A percentile compares a stretch with the other conserved stretches of the same genome.
Evolutionary conservation across 2,329 filamentous ascomycete species (phyloP).

Genomic region (Myrmaecium sp.): DNA sequence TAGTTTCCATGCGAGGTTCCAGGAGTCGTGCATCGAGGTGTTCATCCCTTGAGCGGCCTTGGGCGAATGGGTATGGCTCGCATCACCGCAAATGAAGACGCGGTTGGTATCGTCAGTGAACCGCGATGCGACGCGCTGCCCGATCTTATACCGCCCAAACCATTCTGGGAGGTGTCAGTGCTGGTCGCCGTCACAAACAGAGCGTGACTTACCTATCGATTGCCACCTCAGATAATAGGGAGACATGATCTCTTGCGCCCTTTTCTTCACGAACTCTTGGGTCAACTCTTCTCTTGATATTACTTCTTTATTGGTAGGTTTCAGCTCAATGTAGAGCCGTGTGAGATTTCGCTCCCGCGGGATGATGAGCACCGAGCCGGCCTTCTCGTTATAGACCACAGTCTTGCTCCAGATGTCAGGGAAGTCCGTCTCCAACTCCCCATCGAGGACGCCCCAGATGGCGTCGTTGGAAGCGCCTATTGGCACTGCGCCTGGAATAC

Average conservation of each 20-base stretch:
- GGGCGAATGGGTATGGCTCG: constrained; percentile 25
- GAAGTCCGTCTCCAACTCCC: constrained; percentile 53
- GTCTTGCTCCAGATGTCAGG: constrained; percentile 63
- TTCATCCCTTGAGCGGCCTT: constrained; percentile 30
- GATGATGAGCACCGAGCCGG: constrained; percentile 56
- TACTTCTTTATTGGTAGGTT: constrained; percentile 17
- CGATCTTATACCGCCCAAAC: constrained; percentile 35
- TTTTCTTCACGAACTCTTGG: constrained; percentile 54
- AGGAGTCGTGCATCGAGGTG: constrained; percentile 26
- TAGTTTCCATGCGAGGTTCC: constrained; percentile 28
- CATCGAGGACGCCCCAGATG: constrained; percentile 58
- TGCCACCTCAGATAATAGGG: constrained; percentile 30
- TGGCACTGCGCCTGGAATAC: constrained; percentile 28
- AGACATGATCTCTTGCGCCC: constrained; percentile 32
- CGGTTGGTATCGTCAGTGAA: constrained; percentile 25
- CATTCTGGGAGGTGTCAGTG: constrained; percentile 19
- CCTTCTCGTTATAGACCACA: constrained; percentile 47
- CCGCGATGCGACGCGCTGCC: constrained; percentile 29
- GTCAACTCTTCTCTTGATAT: constrained; percentile 22
- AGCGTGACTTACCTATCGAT: constrained; percentile 16
- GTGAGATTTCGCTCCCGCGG: constrained; percentile 59
- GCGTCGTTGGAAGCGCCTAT: constrained; percentile 35
- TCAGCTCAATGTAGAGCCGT: constrained; percentile 36
- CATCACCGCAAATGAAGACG: constrained; percentile 34
- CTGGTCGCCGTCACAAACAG: neutral